A percentile compares a stretch with the other conserved stretches of the same genome.
Evolutionary conservation across 495 filamentous ascomycete species (phyloP).

Genomic region (Penicillium salamii): DNA sequence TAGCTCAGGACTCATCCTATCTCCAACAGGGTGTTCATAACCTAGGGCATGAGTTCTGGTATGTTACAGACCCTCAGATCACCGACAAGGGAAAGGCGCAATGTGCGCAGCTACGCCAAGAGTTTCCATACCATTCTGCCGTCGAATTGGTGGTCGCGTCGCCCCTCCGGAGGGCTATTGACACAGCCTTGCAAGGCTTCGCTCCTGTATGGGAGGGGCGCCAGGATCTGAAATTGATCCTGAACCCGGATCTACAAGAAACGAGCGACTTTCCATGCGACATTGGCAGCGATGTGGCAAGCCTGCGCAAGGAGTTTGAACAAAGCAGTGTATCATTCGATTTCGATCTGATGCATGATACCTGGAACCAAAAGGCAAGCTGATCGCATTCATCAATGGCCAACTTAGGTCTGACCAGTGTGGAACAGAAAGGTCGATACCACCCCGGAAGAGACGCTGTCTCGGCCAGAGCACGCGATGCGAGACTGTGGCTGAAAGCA

Average conservation of each 20-base stretch:
- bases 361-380: constrained; percentile 59
- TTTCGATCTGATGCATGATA: constrained; percentile 46
- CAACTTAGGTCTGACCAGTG: background rate
- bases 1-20: no score
- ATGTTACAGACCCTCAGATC: constrained; percentile 63
- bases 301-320: constrained; percentile 56
- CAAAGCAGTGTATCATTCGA: constrained; percentile 48
- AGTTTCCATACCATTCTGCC: constrained; percentile 55
- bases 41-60: constrained; percentile 57
- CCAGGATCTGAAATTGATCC: constrained; percentile 40
- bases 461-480: constrained; percentile 52
- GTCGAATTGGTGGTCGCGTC: constrained; percentile 68
- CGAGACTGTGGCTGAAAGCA: constrained; percentile 56
- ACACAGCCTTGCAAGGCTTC: constrained; percentile 68
- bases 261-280: constrained; percentile 68
- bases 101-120: constrained; percentile 53
- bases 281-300: constrained; percentile 50
- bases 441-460: constrained; percentile 49
- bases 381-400: background rate
- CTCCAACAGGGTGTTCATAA: constrained; percentile 68
- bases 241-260: constrained; percentile 72
- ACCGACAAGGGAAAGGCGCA: constrained; percentile 66
- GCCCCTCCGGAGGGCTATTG: constrained; percentile 70
- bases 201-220: constrained; percentile 19
- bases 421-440: constrained; percentile 40